Evolutionary conservation across 1,284 basidiomycete species (phyloP).

Genomic region (Anthracocystis panici-leucophaei): DNA sequence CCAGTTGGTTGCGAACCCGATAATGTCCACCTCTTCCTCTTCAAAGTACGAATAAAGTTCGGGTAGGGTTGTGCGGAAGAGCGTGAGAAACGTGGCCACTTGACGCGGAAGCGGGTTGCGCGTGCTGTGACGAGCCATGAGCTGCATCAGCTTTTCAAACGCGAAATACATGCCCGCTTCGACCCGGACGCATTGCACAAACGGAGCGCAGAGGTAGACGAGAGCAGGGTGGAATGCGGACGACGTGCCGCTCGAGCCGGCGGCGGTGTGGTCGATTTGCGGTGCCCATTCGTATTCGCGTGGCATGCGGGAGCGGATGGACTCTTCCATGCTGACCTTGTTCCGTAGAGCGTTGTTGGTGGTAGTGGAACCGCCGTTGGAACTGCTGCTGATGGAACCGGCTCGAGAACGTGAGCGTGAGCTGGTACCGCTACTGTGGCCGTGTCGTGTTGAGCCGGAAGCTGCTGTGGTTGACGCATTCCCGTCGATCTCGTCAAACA

Average conservation of each 20-base stretch:
- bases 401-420: conserved; percentile 44
- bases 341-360: neutral
- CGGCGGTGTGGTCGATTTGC: conserved; percentile 24
- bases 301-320: conserved; percentile 49
- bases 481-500: conserved; percentile 4
- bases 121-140: conserved; percentile 57
- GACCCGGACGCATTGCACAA: conserved; percentile 67
- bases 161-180: conserved; percentile 70
- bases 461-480: neutral
- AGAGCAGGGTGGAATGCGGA: conserved; percentile 65
- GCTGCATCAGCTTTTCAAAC: conserved; percentile 67
- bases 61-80: conserved; percentile 67
- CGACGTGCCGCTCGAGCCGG: conserved; percentile 7
- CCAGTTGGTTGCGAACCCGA: conserved; percentile 67
- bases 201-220: conserved; percentile 68
- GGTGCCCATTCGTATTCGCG: conserved; percentile 59
- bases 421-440: conserved; percentile 27
- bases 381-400: conserved; percentile 26
- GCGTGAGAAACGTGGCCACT: conserved; percentile 67
- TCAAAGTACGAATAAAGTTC: conserved; percentile 70
- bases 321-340: conserved; percentile 20
- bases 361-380: conserved; percentile 3
- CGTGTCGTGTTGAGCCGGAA: conserved; percentile 1
- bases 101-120: conserved; percentile 58
- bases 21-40: conserved; percentile 68